Conservation (phyloP, 2,329 filamentous ascomycete genomes). For the Fusarium decemcellulare region DNA sequence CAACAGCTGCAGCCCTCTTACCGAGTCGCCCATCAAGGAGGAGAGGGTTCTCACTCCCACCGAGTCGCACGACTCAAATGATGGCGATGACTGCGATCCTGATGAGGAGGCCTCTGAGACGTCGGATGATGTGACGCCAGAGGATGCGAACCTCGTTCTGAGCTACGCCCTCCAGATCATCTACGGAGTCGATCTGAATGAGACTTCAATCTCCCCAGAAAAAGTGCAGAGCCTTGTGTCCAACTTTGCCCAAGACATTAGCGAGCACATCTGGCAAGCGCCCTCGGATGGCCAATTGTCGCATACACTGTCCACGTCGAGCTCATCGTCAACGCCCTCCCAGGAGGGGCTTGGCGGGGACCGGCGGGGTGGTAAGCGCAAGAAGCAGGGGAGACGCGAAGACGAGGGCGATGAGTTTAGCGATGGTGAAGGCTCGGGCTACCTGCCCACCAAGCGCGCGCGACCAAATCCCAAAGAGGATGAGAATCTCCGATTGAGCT, state of each 20-base stretch:
- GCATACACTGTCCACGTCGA: constrained; percentile 50
- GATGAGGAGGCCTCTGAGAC: constrained; percentile 39
- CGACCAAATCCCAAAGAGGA: constrained; percentile 53
- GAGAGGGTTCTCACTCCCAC: constrained; percentile 37
- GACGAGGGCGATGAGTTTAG: constrained; percentile 53
- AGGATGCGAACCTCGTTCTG: constrained; percentile 54
- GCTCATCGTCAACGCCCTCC: constrained; percentile 49
- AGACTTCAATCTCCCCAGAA: constrained; percentile 46
- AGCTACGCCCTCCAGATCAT: constrained; percentile 55
- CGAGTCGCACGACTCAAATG: constrained; percentile 16
- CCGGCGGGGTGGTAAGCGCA: constrained; percentile 51
- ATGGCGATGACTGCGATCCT: constrained; percentile 14
- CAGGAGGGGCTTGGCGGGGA: constrained; percentile 44
- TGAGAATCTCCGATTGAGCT: constrained; percentile 57
- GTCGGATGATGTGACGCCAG: constrained; percentile 50
- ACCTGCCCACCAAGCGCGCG: constrained; percentile 48
- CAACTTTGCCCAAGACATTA: constrained; percentile 52
- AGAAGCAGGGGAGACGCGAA: constrained; percentile 51
- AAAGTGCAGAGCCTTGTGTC: constrained; percentile 50
- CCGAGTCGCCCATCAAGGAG: constrained; percentile 40
- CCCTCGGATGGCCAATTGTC: constrained; percentile 48
- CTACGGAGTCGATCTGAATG: constrained; percentile 55
- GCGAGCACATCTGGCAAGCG: constrained; percentile 51
- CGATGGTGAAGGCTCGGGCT: constrained; percentile 52
- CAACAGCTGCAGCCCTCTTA: constrained; percentile 29